phyloP scores from a whole-genome alignment of 768 basidiomycete genomes.

The Russula foetens region DNA sequence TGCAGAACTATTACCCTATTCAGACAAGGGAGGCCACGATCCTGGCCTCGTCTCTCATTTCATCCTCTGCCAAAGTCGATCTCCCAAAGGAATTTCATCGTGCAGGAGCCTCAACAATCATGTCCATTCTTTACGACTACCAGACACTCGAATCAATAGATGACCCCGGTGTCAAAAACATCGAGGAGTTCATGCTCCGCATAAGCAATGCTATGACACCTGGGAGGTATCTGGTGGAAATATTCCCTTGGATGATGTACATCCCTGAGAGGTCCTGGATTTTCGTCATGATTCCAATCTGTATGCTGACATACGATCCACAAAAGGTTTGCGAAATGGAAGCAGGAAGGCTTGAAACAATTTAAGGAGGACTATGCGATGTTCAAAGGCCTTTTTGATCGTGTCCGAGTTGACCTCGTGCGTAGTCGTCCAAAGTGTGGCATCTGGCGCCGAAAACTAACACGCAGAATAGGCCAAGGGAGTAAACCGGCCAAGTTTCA shows the following conservation, averaged over 20 bases:
- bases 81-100: slow-evolving; percentile 27
- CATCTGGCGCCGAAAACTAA: neutral
- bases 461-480: neutral
- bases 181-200: neutral
- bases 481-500: neutral
- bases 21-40: slow-evolving; percentile 26
- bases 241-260: too few species aligned
- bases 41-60: slow-evolving; percentile 25
- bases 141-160: neutral
- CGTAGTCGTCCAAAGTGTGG: too few species aligned
- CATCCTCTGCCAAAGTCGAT: slow-evolving; percentile 17
- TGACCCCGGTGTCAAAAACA: neutral
- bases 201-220: neutral
- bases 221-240: neutral
- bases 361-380: too few species aligned
- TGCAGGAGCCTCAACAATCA: slow-evolving; percentile 21
- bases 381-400: too few species aligned
- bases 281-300: neutral
- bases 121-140: slow-evolving; percentile 24
- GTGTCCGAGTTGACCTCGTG: too few species aligned
- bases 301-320: neutral
- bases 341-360: neutral
- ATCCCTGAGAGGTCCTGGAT: too few species aligned
- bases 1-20: slow-evolving; percentile 21
- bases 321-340: slow-evolving; percentile 4